Evolutionary conservation across 1,284 basidiomycete species (phyloP).

Genomic region (Pisolithus thermaeus): DNA sequence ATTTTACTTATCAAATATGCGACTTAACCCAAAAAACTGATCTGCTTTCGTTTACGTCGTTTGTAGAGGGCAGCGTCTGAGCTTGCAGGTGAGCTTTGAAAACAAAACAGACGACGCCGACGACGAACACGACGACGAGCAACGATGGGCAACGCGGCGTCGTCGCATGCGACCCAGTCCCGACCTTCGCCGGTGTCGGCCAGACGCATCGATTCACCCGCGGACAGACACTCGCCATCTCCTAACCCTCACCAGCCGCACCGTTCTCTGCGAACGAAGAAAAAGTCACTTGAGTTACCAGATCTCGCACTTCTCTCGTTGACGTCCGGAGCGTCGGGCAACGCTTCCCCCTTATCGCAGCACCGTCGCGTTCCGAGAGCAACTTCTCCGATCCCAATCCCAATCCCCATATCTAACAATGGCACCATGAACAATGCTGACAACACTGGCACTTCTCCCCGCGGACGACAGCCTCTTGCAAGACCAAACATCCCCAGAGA

Average conservation of each 20-base stretch:
- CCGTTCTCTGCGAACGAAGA: constrained; percentile 58
- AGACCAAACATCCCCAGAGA: constrained; percentile 24
- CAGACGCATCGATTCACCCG: constrained; percentile 22
- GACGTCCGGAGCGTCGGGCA: constrained; percentile 38
- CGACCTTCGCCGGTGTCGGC: constrained; percentile 21
- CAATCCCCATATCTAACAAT: constrained; percentile 32
- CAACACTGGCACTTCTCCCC: constrained; percentile 30
- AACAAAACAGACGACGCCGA: constrained; percentile 1
- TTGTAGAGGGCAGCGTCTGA: constrained; percentile 15
- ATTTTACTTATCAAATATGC: constrained; percentile 2
- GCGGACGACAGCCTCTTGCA: constrained; percentile 28
- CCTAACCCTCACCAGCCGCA: constrained; percentile 35
- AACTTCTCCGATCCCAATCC: constrained; percentile 44
- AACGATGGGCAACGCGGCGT: constrained; percentile 30
- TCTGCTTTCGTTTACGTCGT: constrained; percentile 29
- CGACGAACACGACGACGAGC: constrained; percentile 15
- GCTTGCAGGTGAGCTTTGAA: constrained; percentile 13
- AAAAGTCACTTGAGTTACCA: constrained; percentile 69
- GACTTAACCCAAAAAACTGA: constrained; percentile 6
- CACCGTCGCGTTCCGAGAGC: constrained; percentile 40
- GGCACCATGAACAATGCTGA: constrained; percentile 30
- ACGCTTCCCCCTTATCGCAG: constrained; percentile 36
- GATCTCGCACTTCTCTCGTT: constrained; percentile 64
- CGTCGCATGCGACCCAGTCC: constrained; percentile 27
- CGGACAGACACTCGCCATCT: constrained; percentile 26